Percentiles rank a stretch among this genome's conserved stretches.
These are phyloP conservation scores for Coniochaeta sp. DNA, from an alignment of 2,329 filamentous ascomycete genomes.

Conservation along the genomic window DNA sequence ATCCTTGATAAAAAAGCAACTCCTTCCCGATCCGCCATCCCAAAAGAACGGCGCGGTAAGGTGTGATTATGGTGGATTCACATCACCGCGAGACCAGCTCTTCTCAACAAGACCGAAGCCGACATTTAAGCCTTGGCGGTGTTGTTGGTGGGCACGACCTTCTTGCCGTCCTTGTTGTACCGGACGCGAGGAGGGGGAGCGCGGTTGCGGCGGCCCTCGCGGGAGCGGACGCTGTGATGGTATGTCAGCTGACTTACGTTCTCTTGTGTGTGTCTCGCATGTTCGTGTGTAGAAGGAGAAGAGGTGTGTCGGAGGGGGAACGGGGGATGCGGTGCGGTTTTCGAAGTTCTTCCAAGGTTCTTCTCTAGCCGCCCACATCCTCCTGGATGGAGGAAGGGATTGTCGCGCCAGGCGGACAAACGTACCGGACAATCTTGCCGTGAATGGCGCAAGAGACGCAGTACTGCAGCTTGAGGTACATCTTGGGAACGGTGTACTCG, in stretches of 20 bases:
- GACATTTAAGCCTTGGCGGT: conserved; percentile 30
- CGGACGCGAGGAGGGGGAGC: conserved; percentile 94
- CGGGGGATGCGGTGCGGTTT: conserved; percentile 9
- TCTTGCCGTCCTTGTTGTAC: conserved; percentile 99
- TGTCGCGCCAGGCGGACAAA: conserved; percentile 50
- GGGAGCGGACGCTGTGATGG: conserved; percentile 78
- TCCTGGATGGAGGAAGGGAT: conserved; percentile 31
- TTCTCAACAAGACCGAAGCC: conserved; percentile 7
- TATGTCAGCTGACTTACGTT: conserved; percentile 31
- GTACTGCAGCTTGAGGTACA: conserved; percentile 99
- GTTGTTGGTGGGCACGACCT: conserved; percentile 87
- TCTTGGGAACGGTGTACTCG: conserved; percentile 99
- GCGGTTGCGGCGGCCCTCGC: conserved; percentile 96
- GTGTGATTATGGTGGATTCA: no score
- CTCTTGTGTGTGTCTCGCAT: not conserved
- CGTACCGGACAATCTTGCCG: conserved; percentile 99
- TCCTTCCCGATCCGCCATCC: not conserved
- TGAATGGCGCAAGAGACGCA: conserved; percentile 99
- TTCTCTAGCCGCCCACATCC: conserved; percentile 37
- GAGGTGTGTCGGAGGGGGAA: not conserved
- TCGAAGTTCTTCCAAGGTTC: conserved; percentile 29
- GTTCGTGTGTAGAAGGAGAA: conserved; percentile 14
- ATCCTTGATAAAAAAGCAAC: conserved; percentile 1
- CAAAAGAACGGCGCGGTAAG: not conserved
- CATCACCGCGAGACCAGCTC: not conserved